Percentiles rank a stretch among this genome's conserved stretches.
phyloP scores from a whole-genome alignment of 2,329 filamentous ascomycete species.

The Xylaria hypoxylon region DNA sequence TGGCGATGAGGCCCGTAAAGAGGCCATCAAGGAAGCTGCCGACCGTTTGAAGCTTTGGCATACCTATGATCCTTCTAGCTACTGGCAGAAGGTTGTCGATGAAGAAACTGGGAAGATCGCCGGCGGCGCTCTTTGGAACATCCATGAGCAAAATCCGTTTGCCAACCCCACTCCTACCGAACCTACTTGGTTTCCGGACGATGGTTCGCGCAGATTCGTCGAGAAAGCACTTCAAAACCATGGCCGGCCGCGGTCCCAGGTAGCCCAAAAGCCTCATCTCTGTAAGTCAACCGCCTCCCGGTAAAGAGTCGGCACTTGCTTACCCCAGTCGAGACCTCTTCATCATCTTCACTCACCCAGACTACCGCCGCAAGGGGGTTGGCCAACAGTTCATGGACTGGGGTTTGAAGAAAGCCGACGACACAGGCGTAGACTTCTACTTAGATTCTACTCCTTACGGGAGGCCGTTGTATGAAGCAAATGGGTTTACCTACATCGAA shows the following conservation, averaged over 20 bases:
- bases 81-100: conserved; percentile 36
- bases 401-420: conserved; percentile 44
- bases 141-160: conserved; percentile 48
- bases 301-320: background rate
- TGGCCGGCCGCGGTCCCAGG: conserved; percentile 28
- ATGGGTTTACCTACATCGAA: conserved; percentile 41
- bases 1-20: conserved; percentile 34
- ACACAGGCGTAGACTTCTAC: conserved; percentile 43
- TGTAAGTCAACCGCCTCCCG: conserved; percentile 38
- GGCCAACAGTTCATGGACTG: conserved; percentile 44
- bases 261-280: conserved; percentile 43
- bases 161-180: conserved; percentile 32
- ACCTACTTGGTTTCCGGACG: conserved; percentile 52
- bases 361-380: conserved; percentile 44
- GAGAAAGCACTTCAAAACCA: conserved; percentile 40
- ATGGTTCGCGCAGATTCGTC: conserved; percentile 41
- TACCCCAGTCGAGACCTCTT: conserved; percentile 23
- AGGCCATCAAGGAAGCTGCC: conserved; percentile 44
- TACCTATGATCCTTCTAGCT: conserved; percentile 29
- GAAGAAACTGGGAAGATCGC: conserved; percentile 29
- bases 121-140: conserved; percentile 32
- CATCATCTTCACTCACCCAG: conserved; percentile 45
- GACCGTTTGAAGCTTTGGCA: conserved; percentile 27
- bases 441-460: conserved; percentile 44
- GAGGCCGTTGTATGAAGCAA: conserved; percentile 44